Conservation (phyloP, 371 early-diverging fungal species). For the Rhizopus delemar region DNA sequence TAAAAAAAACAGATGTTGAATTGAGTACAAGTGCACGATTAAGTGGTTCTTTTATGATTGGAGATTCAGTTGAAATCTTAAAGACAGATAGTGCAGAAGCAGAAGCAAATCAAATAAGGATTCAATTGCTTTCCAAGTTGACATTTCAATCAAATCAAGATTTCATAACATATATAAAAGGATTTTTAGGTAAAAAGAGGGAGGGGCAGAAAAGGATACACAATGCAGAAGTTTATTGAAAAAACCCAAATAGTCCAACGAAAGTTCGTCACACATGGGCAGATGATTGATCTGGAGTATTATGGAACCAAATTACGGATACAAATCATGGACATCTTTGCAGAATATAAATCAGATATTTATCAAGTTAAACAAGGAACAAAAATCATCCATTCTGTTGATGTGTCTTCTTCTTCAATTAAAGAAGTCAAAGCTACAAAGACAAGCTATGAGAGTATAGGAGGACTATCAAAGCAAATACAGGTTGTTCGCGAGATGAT, state of each 20-base stretch:
- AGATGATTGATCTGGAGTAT: constrained; percentile 57
- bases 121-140: constrained; percentile 16
- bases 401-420: background rate
- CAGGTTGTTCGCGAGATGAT: constrained; percentile 81
- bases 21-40: constrained; percentile 19
- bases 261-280: constrained; percentile 49
- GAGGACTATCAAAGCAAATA: constrained; percentile 76
- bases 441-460: constrained; percentile 59
- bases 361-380: constrained; percentile 37
- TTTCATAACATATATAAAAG: constrained; percentile 22
- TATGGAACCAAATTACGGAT: constrained; percentile 9
- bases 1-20: constrained; percentile 17
- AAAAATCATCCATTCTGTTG: background rate
- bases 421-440: constrained; percentile 8
- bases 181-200: constrained; percentile 23
- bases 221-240: background rate
- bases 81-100: constrained; percentile 1
- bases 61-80: constrained; percentile 16
- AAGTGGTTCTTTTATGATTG: constrained; percentile 22
- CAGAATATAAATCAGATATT: background rate
- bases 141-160: constrained; percentile 11
- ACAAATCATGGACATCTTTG: constrained; percentile 4
- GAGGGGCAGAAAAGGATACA: background rate
- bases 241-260: constrained; percentile 42
- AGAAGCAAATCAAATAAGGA: constrained; percentile 18